Conservation (phyloP, 1,139 yeast genomes). For the Saccharomycopsis hybrid region DNA sequence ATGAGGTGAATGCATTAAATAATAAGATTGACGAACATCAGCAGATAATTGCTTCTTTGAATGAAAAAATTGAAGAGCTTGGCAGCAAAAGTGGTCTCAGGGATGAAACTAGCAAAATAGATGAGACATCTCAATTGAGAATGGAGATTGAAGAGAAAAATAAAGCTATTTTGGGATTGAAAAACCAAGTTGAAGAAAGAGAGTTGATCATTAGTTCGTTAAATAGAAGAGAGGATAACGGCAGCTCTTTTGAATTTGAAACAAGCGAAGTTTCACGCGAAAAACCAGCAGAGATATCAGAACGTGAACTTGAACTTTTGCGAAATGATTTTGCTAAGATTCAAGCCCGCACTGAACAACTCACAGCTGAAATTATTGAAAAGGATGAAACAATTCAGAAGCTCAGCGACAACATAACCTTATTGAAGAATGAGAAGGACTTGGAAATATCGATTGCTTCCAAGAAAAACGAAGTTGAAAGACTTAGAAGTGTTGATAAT, state of each 20-base stretch:
- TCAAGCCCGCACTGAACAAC: constrained; percentile 10
- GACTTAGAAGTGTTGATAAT: constrained; percentile 16
- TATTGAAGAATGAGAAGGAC: constrained; percentile 6
- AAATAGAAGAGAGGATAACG: background rate
- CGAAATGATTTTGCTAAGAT: constrained; percentile 19
- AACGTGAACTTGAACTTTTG: constrained; percentile 20
- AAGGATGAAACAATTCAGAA: constrained; percentile 10
- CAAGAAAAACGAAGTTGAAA: constrained; percentile 6
- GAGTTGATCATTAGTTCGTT: background rate
- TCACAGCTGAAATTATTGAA: constrained; percentile 9
- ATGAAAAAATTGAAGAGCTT: background rate
- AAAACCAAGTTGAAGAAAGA: constrained; percentile 5
- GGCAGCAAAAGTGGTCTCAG: background rate
- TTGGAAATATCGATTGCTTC: background rate
- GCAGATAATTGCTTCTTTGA: background rate
- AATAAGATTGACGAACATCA: constrained; percentile 12
- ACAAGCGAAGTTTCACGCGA: background rate
- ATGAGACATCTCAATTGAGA: background rate
- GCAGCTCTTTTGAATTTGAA: background rate
- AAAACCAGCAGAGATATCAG: background rate
- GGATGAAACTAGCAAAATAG: too few species aligned
- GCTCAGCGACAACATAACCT: constrained; percentile 4
- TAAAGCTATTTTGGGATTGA: background rate
- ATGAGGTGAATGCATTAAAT: constrained; percentile 24
- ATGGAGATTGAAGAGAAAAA: background rate